These are phyloP conservation scores for Candida ponderosae DNA, from an alignment of 805 yeast species.

Conservation along the genomic window DNA sequence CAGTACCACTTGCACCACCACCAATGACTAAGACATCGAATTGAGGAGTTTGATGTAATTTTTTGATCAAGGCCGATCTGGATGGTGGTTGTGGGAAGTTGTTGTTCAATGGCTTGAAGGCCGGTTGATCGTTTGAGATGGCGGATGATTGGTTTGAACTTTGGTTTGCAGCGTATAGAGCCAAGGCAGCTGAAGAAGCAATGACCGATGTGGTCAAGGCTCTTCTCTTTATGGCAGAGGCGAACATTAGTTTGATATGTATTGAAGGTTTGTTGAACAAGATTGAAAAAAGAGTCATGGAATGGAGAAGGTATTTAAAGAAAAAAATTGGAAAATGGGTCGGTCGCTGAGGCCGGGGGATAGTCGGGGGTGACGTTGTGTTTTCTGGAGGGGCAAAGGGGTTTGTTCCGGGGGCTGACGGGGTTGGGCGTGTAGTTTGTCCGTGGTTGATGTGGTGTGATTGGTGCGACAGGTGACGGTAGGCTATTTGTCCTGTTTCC, in stretches of 20 bases:
- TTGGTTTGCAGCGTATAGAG: neutral
- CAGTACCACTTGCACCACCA: slow-evolving; percentile 96
- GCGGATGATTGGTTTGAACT: no score
- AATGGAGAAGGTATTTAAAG: neutral
- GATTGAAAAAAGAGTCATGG: neutral
- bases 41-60: slow-evolving; percentile 40
- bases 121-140: slow-evolving; percentile 7
- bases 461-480: no score
- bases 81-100: slow-evolving; percentile 44
- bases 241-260: neutral
- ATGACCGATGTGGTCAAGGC: neutral
- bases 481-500: no score
- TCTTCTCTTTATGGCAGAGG: neutral
- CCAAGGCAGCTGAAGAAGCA: neutral
- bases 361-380: no score
- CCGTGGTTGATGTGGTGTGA: no score
- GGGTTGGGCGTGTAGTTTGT: no score
- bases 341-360: no score
- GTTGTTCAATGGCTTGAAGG: slow-evolving; percentile 31
- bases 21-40: slow-evolving; percentile 85
- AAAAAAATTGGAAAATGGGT: no score
- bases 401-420: no score
- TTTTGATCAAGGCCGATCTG: slow-evolving; percentile 43
- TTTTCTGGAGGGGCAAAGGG: no score
- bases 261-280: neutral